Conservation (phyloP, 1,284 basidiomycete genomes). For the Malassezia equina region DNA sequence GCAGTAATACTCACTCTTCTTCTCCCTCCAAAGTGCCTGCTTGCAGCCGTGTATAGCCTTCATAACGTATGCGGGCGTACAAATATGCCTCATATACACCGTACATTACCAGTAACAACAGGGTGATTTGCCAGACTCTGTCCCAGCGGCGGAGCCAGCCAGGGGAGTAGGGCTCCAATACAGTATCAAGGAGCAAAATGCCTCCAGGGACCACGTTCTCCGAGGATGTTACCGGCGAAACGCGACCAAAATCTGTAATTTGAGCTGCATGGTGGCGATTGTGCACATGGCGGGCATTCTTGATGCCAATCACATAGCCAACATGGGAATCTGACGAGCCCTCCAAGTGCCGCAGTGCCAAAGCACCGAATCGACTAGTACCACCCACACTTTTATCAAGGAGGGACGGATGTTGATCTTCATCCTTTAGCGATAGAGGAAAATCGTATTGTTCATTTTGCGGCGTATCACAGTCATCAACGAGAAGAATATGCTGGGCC, state of each 20-base stretch:
- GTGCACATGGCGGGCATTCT: conserved; percentile 68
- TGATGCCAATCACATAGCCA: conserved; percentile 73
- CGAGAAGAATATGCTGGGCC: conserved; percentile 75
- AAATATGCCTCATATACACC: conserved; percentile 7
- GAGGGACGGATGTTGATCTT: conserved; percentile 18
- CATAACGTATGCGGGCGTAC: not conserved
- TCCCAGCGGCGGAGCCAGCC: conserved; percentile 39
- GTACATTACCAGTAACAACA: conserved; percentile 5
- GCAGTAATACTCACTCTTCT: conserved; percentile 38
- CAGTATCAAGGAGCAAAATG: conserved; percentile 72
- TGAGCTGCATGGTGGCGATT: conserved; percentile 62
- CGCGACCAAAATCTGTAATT: conserved; percentile 71
- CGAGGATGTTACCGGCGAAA: conserved; percentile 18
- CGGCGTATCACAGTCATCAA: conserved; percentile 41
- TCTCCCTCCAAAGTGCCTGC: conserved; percentile 25
- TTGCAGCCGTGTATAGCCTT: conserved; percentile 14
- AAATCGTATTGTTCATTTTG: not conserved
- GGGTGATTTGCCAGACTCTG: conserved; percentile 1
- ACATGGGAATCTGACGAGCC: conserved; percentile 48
- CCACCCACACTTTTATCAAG: conserved; percentile 33
- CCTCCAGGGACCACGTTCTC: conserved; percentile 51
- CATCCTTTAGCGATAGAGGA: conserved; percentile 8
- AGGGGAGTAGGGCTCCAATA: conserved; percentile 75
- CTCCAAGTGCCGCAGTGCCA: conserved; percentile 27
- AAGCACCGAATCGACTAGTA: conserved; percentile 24